Evolutionary conservation across 345 rosid species (phyloP), one percentile per base, ranked within the genome.

Genomic region (Lumnitzera littorea): DNA sequence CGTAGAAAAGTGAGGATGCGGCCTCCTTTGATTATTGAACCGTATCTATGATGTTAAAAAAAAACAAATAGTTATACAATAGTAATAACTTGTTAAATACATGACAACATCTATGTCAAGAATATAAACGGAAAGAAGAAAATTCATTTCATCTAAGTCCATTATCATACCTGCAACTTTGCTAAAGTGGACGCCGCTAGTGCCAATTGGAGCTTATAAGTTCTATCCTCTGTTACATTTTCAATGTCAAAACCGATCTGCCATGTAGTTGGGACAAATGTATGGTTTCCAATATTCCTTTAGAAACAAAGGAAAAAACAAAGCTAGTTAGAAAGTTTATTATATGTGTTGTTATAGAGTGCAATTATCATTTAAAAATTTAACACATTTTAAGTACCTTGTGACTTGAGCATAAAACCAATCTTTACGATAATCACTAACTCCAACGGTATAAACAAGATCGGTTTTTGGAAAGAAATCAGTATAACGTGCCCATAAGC

Each of bases 341-440:
- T 9, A 10, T 15, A 14, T n/a, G 7, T 29, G 2, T 6, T 29
- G 3, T 4, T 36, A 36, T 36, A 9, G 43, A 36, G 7, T 36
- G 11, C 7, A 36, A 4, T 36, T 4, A 9, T 36, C 1, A 36
- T 36, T 36, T 36, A 36, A 4, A 36, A 36, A 36, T 9, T 9
- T 29, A 9, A 14, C 14, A 8, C n/a, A n/a, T 11, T 27, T 13
- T 17, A 14, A 13, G 43, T n/a, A 77, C 81, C 81, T 70, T 15
- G 70, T 50, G 41, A 79, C 76, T 4, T 79, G 84, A 61, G 73
- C 80, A 20, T 55, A 73, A 63, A 79, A 76, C 84, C 84, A 79
- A 53, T 79, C 65, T 48, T 25, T 58, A 2, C 2, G 31, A 25
- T 51, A 70, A 29, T 64, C 6, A n/a, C 55, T 50, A 2, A 24